phyloP scores from a whole-genome alignment of 2,329 filamentous ascomycete genomes.

The Dothideomycetidae sp. region DNA sequence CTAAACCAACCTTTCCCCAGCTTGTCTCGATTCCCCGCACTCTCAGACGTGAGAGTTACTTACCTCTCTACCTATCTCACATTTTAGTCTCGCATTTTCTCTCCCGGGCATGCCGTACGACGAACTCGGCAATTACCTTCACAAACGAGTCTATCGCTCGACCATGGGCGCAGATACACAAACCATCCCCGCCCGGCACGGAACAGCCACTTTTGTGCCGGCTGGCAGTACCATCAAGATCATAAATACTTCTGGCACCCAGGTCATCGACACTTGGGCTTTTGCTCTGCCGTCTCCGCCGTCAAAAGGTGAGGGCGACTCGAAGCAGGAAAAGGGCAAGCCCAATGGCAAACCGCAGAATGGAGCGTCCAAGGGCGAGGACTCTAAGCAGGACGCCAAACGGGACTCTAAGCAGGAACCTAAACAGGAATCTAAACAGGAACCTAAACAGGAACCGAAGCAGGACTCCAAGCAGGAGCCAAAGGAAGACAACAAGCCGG shows the following conservation, averaged over 20 bases:
- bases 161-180: constrained; percentile 18
- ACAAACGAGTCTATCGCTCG: constrained; percentile 5
- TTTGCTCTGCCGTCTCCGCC: constrained; percentile 34
- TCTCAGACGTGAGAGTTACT: too few relatives aligned
- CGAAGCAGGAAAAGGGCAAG: constrained; percentile 11
- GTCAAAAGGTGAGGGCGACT: constrained; percentile 20
- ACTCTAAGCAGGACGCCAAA: constrained; percentile 13
- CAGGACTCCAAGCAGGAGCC: constrained; percentile 11
- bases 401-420: constrained; percentile 12
- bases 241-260: constrained; percentile 36
- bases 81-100: not conserved
- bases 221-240: constrained; percentile 35
- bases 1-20: not conserved
- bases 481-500: constrained; percentile 14
- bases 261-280: constrained; percentile 37
- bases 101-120: constrained; percentile 5
- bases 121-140: constrained; percentile 3
- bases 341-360: constrained; percentile 16
- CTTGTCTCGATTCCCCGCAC: not conserved
- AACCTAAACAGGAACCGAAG: constrained; percentile 5
- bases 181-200: constrained; percentile 35
- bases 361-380: constrained; percentile 12
- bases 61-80: too few relatives aligned
- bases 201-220: constrained; percentile 37
- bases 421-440: constrained; percentile 12